Conservation (phyloP, 2,329 filamentous ascomycete genomes). For the Nigrospora osmanthi region DNA sequence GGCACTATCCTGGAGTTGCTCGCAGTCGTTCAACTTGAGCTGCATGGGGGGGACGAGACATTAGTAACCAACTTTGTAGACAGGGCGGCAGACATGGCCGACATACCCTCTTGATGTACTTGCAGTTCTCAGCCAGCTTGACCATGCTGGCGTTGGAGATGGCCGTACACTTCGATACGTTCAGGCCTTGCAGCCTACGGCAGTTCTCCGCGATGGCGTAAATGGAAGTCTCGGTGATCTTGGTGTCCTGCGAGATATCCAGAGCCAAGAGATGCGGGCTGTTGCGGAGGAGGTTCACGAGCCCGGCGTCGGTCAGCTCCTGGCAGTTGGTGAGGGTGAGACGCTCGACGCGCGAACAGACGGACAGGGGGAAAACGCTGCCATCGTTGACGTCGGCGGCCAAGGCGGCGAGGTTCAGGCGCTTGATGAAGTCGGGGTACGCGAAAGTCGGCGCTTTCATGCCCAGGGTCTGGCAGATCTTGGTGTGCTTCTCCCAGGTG, state of each 20-base stretch:
- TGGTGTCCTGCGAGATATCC: slow-evolving; percentile 75
- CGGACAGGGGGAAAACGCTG: slow-evolving; percentile 70
- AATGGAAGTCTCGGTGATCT: slow-evolving; percentile 76
- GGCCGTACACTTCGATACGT: slow-evolving; percentile 78
- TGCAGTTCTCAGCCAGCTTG: slow-evolving; percentile 71
- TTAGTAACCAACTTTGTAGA: slow-evolving; percentile 18
- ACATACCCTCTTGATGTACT: slow-evolving; percentile 76
- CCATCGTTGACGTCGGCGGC: slow-evolving; percentile 76
- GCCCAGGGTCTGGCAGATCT: slow-evolving; percentile 72
- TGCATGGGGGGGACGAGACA: slow-evolving; percentile 24
- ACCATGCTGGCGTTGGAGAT: slow-evolving; percentile 84
- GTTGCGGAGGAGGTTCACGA: slow-evolving; percentile 70
- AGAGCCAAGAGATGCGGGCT: slow-evolving; percentile 79
- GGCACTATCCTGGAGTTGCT: slow-evolving; percentile 73
- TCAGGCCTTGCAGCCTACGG: slow-evolving; percentile 79
- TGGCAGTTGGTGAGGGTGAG: slow-evolving; percentile 87
- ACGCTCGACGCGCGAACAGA: slow-evolving; percentile 87
- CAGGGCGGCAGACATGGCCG: slow-evolving; percentile 4
- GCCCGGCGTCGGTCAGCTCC: slow-evolving; percentile 73
- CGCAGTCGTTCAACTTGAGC: slow-evolving; percentile 91
- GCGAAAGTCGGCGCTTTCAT: slow-evolving; percentile 72
- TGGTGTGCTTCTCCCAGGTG: slow-evolving; percentile 73
- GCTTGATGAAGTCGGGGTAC: slow-evolving; percentile 85
- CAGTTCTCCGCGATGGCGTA: slow-evolving; percentile 74
- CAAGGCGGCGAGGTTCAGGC: slow-evolving; percentile 80